Conservation (phyloP, 192 early-diverging fungal species). For the Umbelopsis isabellina region DNA sequence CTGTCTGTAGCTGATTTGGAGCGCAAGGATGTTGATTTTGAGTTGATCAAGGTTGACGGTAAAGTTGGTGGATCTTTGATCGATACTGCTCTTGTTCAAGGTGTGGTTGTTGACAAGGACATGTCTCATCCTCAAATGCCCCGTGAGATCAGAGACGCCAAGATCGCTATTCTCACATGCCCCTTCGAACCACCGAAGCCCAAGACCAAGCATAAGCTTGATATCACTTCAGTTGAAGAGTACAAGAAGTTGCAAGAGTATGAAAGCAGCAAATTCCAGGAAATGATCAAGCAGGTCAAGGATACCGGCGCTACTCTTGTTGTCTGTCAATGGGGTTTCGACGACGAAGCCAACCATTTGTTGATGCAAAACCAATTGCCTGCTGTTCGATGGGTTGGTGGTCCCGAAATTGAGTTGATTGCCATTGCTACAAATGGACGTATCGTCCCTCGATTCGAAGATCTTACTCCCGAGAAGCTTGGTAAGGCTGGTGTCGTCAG, state of each 20-base stretch:
- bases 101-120: conserved; percentile 99
- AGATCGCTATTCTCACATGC: conserved; percentile 98
- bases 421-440: conserved; percentile 99
- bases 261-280: conserved; percentile 95
- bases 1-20: conserved; percentile 98
- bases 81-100: conserved; percentile 92
- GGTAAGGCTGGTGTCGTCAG: conserved; percentile 93
- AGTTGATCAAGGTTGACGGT: conserved; percentile 99
- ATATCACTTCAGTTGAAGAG: conserved; percentile 98
- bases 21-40: conserved; percentile 99
- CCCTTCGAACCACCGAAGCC: conserved; percentile 99
- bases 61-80: conserved; percentile 96
- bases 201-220: conserved; percentile 99
- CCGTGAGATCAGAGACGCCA: conserved; percentile 92
- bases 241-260: conserved; percentile 96
- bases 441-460: conserved; percentile 99
- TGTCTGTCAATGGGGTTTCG: conserved; percentile 99
- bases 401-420: conserved; percentile 98
- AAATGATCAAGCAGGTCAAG: conserved; percentile 97
- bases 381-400: conserved; percentile 99
- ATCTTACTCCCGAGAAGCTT: conserved; percentile 85
- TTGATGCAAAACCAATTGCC: conserved; percentile 97
- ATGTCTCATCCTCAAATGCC: conserved; percentile 99
- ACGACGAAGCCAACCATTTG: conserved; percentile 99
- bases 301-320: conserved; percentile 97